Base-by-base conservation (phyloP, 1,284 basidiomycete species). In the Trametes versicolor region DNA sequence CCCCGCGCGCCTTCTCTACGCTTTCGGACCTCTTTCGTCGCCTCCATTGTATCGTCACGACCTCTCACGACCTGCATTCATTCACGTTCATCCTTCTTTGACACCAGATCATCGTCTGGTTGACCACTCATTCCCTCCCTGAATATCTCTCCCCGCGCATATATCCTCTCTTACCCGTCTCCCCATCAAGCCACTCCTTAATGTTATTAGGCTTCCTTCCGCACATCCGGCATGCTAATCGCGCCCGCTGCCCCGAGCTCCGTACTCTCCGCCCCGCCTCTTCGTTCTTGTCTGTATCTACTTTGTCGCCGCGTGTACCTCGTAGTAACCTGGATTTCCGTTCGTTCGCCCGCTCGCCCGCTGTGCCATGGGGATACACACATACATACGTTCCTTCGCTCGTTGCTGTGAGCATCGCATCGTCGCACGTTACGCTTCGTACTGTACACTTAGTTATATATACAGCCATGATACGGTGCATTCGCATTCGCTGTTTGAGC, bases 391-490 rank as follows among this genome's bases (percentile, higher is more conserved):
- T 57, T 57, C 62, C 27, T 23, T 58, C 48, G 65, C 63, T 69
- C 65, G 61, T 62, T 69, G 68, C 68, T 69, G 15, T 62, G 68
- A 55, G 68, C 68, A 58, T 69, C 62, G 63, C 68, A 67, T 69
- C 57, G 62, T 43, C 58, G 60, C 68, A 64, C 51, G 63, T 68
- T 64, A 64, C 48, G 61, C 52, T 53, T 55, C 65, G 58, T 67
- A 69, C 51, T 69, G 68, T 69, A 67, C 61, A 61, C 62, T 12
- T 69, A 69, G 65, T 65, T 63, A 66, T 69, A 69, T 66, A 62
- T 63, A 58, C 64, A 58, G 53, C 63, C 49, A 13, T 60, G 58
- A 57, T 45, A 51, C 52, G 41, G 48, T 41, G 23, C 41, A 12
- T 53, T 43, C 7, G 17, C 45, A 37, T 54, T 37, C 17, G 19